Evolutionary conservation across 352 stramenopile species (phyloP), one percentile per base, ranked within the genome.

Genomic region (Globisporangium perplexum): DNA sequence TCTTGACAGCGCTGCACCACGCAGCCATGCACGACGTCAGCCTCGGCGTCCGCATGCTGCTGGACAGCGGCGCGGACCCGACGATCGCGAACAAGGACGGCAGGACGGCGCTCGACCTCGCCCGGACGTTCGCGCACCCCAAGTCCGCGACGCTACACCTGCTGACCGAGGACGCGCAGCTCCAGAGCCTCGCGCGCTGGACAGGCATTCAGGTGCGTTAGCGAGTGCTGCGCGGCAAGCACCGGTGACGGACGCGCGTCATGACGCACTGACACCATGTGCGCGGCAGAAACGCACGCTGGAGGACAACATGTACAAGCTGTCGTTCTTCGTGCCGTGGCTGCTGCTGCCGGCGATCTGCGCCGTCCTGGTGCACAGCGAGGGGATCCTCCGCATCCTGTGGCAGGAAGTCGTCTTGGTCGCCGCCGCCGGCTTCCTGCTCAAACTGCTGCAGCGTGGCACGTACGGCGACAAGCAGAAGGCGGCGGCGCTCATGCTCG

Each of bases 391-490:
- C 14, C 57, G 53, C 22, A 77, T 89, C 30, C n/a, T 72, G 10
- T 46, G 82, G 38, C 70, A 66, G 17, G 55, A 83, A 12, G 39
- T 18, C 12, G 51, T 68, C 43, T 43, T 88, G 2, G 12, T 87
- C 24, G 47, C 55, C 14, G 48, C 54, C 3, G 65, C 72, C 12
- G 65, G 75, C 31, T 52, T 65, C 20, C 53, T 78, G 12, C 66
- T 87, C 12, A 79, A 82, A 48, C 44, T 90, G 11, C 52, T 88
- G 12, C 74, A 87, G 36, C 66, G 67, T 26, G 77, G 82, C 0
- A 72, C 78, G 6, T 90, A 92, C 53, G 75, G 77, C 15, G 72
- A 88, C 62, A 90, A 89, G 43, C 68, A 80, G 26, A 92, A 92
- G 49, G 78, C 77, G 10, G 78, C 78, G 7, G 66, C 74, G 22